Evolutionary conservation across 208 protist genomes (phyloP).

Genomic region (Angomonas desouzai): DNA sequence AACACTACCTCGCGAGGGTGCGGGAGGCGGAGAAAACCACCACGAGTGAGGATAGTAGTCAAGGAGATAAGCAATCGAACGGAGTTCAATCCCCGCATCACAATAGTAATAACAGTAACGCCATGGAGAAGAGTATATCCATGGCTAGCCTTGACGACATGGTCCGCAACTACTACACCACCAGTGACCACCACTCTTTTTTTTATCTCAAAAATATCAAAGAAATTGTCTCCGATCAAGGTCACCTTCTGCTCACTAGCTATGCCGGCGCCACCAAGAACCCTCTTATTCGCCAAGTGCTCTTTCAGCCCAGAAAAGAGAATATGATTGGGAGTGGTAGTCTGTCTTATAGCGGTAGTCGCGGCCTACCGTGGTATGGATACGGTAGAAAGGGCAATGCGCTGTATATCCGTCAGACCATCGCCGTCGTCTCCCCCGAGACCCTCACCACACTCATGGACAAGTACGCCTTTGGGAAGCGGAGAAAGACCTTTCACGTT

Average conservation of each 20-base stretch:
- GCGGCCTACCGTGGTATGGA: not conserved
- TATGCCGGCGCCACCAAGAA: conserved; percentile 9
- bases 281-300: not conserved
- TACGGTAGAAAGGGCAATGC: not conserved
- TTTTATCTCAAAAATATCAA: not conserved
- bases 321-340: not conserved
- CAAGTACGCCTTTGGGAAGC: conserved; percentile 2
- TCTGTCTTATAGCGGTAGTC: not conserved
- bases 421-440: not conserved
- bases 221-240: conserved; percentile 13
- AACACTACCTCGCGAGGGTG: not conserved
- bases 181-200: not conserved
- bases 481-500: not conserved
- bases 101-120: too few species aligned
- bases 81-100: too few species aligned
- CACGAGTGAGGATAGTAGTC: not conserved
- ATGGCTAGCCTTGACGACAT: not conserved
- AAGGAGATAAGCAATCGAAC: too few species aligned
- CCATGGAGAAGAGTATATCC: not conserved
- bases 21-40: not conserved
- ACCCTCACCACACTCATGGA: not conserved
- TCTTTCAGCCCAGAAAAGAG: conserved; percentile 1
- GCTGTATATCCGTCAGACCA: not conserved
- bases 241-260: conserved; percentile 15
- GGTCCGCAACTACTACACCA: not conserved